These are phyloP conservation scores for Hymenoscyphus repandus DNA, from an alignment of 2,329 filamentous ascomycete species.

Conservation along the genomic window DNA sequence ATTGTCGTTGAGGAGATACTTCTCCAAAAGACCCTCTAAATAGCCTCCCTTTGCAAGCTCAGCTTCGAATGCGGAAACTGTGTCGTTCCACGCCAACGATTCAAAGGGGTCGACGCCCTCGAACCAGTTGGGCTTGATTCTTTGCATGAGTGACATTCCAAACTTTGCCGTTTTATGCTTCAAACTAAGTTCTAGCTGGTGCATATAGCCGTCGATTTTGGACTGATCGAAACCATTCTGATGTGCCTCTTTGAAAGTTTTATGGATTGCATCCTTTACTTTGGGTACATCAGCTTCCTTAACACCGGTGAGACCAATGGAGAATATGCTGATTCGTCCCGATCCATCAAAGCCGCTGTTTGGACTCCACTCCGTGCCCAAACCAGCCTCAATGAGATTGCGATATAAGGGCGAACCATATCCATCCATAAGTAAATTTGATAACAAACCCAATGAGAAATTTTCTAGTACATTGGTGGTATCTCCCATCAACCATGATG, in stretches of 20 bases:
- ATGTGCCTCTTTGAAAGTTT: conserved; percentile 64
- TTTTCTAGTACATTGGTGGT: conserved; percentile 79
- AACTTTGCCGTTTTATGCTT: conserved; percentile 98
- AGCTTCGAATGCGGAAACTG: conserved; percentile 74
- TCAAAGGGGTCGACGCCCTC: conserved; percentile 91
- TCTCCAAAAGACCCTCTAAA: conserved; percentile 78
- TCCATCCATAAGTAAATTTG: conserved; percentile 81
- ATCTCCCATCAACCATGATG: conserved; percentile 87
- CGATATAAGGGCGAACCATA: conserved; percentile 93
- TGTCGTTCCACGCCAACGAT: conserved; percentile 85
- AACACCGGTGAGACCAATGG: conserved; percentile 86
- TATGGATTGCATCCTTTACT: conserved; percentile 68
- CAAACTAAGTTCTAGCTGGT: conserved; percentile 85
- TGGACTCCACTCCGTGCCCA: conserved; percentile 90
- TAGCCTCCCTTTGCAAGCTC: conserved; percentile 73
- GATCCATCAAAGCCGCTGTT: conserved; percentile 89
- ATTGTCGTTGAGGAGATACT: conserved; percentile 83
- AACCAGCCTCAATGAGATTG: conserved; percentile 79
- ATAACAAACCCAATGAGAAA: conserved; percentile 78
- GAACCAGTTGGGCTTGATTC: conserved; percentile 90
- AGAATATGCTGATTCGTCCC: conserved; percentile 75
- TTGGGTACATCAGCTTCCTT: conserved; percentile 71
- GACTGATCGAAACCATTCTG: conserved; percentile 77
- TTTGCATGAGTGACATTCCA: conserved; percentile 83
- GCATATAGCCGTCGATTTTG: conserved; percentile 90